Base-by-base conservation (phyloP, 1,139 yeast genomes). In the Suhomyces guaymorum region DNA sequence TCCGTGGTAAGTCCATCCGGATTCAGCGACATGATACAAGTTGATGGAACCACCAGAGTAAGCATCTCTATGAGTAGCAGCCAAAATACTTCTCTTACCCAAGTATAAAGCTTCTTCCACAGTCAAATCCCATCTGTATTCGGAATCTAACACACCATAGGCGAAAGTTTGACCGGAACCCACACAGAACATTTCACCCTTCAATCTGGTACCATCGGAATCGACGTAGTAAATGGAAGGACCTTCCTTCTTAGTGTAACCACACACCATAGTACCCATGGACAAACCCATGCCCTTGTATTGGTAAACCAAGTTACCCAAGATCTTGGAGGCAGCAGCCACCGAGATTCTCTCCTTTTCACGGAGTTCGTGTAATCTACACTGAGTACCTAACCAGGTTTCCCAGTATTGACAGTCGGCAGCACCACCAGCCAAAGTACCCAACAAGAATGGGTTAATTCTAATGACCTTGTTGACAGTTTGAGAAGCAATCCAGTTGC, bases 381-480 rank as follows among this genome's bases (percentile, higher is more conserved):
- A 92, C 65, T 92, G 97, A 14, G 96, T 73, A 47, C 98, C 98
- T 46, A 92, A 75, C 97, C 97, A 92, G 18, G 97, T 88, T 67
- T 92, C 97, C 99, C 99, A 92, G 64, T 75, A 94, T 63, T 94
- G 98, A 73, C 99, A 92, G 66, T 92, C 99, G 17, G 98, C 98
- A 33, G 99, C 99, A 70, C 97, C 97, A 66, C 99, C 99, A 23
- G 99, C 99, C 97, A 92, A 82, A 20, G 99, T 92, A 47, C 99
- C 99, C 52, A 92, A 75, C 49, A 92, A 67, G 57, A 86, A 85
- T 34, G 97, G 97, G 63, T 94, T 94, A 66, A 92, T 92, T 61
- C 92, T 92, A 57, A 92, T 90, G 35, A 92, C 98, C 65, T 92
- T 92, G 66, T 92, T 90, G 47, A 92, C 99, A 2, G 97, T 89